Percentiles rank a stretch among this genome's conserved stretches.
Evolutionary conservation across 257 asterid genomes (phyloP).

Genomic region (Capsicum rhomboideum): DNA sequence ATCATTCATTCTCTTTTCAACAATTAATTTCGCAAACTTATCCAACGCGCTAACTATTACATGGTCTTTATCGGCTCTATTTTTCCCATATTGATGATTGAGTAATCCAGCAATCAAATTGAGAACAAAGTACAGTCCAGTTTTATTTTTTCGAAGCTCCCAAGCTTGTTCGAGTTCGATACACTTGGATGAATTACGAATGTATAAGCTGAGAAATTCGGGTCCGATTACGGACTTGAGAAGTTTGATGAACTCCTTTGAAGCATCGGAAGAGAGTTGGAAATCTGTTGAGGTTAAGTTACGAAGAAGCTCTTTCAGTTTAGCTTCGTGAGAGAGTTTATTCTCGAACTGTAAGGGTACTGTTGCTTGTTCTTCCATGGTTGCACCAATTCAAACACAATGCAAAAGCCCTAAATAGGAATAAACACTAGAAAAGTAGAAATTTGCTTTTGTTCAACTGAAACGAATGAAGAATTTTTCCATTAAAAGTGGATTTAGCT

Average conservation of each 20-base stretch:
- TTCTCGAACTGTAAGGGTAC: not conserved
- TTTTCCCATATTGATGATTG: constrained; percentile 26
- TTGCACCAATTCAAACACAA: not conserved
- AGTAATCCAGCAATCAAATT: constrained; percentile 50
- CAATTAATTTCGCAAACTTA: constrained; percentile 45
- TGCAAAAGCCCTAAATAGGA: not conserved
- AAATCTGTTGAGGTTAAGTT: constrained; percentile 54
- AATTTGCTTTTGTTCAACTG: not conserved
- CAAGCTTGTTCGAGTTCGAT: constrained; percentile 70
- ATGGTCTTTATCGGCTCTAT: constrained; percentile 2
- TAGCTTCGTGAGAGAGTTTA: constrained; percentile 42
- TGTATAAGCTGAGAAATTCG: constrained; percentile 32
- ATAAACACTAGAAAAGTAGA: not conserved
- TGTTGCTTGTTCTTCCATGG: not conserved
- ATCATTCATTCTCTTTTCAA: constrained; percentile 60
- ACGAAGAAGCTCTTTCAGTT: constrained; percentile 73
- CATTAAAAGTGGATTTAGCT: not conserved
- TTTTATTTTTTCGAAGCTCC: constrained; percentile 56
- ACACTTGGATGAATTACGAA: constrained; percentile 41
- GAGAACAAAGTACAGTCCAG: constrained; percentile 39
- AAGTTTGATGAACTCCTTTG: constrained; percentile 56
- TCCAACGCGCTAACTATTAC: constrained; percentile 30
- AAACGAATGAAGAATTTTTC: not conserved
- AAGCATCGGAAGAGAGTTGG: constrained; percentile 47
- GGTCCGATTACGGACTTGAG: constrained; percentile 54